Evolutionary conservation across 1,284 basidiomycete species (phyloP), one percentile per base, ranked within the genome.

Genomic region (Ceratobasidium sp.): DNA sequence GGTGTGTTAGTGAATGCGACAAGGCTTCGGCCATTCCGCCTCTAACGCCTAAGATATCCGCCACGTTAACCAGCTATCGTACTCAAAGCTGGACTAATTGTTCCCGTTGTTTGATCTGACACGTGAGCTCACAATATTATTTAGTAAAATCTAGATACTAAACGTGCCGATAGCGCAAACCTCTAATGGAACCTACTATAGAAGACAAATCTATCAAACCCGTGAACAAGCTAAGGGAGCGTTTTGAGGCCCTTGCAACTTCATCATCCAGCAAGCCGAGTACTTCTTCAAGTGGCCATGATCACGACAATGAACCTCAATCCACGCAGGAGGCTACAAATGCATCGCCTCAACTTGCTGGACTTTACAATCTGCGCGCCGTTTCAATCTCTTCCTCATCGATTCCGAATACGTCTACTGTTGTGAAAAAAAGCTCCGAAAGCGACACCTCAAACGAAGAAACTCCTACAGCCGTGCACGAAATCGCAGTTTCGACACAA

Each of bases 151-250:
- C 28, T 15, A 5, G 49, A n/a, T 67, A 33, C 67, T 58, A 56
- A 69, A n/a, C 26, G 54, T 23, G 23, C 51, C 33, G 3, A 39
- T n/a, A 53, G 49, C 26, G 20, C n/a, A 17, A n/a, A 35, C 20
- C n/a, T 13, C 20, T 15, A 10, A 73, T 73, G 69, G 69, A 73
- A 17, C n/a, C 54, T 31, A 37, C 37, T 37, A 61, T 73, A 10
- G 69, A 73, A 31, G 69, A 61, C 37, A 61, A 61, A 39, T 61
- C 69, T 8, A 73, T 73, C 69, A 73, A 73, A 23, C 69, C 69
- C n/a, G 69, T 73, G 10, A 61, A 61, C 56, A 73, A 73, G 56
- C 26, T 73, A 23, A 54, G 69, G 17, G 56, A 73, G 28, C 69
- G 69, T n/a, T 73, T 73, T 61, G 69, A 73, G 61, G 69, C 69